Evolutionary conservation across 495 filamentous ascomycete species (phyloP).

Genomic region (Tuber magnatum): DNA sequence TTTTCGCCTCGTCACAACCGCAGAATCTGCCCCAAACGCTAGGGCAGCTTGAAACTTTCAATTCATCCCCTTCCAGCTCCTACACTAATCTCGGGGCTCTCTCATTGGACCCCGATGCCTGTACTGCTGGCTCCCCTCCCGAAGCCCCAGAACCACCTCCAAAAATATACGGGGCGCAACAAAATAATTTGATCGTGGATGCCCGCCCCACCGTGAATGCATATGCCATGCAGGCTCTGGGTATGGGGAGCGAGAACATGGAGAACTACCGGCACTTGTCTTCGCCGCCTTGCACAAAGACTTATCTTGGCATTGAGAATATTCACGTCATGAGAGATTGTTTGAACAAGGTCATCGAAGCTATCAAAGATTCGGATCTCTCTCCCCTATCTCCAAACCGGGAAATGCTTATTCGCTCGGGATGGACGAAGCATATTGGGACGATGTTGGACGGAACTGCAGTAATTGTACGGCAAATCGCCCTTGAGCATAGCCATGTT

Average conservation of each 20-base stretch:
- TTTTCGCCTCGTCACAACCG: constrained; percentile 55
- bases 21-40: constrained; percentile 39
- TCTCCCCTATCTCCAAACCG: constrained; percentile 75
- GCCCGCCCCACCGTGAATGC: constrained; percentile 93
- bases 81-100: constrained; percentile 26
- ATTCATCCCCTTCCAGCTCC: constrained; percentile 33
- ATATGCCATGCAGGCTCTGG: constrained; percentile 88
- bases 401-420: constrained; percentile 72
- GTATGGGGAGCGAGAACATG: constrained; percentile 94
- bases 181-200: constrained; percentile 93
- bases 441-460: constrained; percentile 75
- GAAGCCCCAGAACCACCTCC: constrained; percentile 10
- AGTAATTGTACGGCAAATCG: constrained; percentile 80
- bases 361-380: constrained; percentile 86
- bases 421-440: constrained; percentile 86
- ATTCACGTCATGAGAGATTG: constrained; percentile 98
- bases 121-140: constrained; percentile 7
- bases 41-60: constrained; percentile 29
- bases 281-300: constrained; percentile 55
- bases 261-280: constrained; percentile 83
- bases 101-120: constrained; percentile 4
- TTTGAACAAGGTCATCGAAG: constrained; percentile 76
- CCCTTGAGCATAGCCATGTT: constrained; percentile 85
- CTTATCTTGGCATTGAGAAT: constrained; percentile 95
- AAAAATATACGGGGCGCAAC: constrained; percentile 79